phyloP scores from a whole-genome alignment of 2,329 filamentous ascomycete species.

The Trichoderma brevicompactum region DNA sequence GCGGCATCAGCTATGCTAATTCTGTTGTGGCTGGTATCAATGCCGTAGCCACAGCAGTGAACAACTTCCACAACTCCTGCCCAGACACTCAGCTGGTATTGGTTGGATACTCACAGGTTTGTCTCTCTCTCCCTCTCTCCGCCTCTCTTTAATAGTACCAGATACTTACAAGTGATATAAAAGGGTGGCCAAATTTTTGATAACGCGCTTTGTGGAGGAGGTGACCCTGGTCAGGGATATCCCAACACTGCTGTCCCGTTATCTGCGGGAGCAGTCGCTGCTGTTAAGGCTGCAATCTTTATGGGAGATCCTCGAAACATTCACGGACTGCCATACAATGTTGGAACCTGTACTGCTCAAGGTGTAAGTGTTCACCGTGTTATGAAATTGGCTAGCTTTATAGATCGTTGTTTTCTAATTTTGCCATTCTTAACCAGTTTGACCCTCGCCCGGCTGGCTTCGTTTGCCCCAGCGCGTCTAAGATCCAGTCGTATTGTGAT shows the following conservation, averaged over 20 bases:
- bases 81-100: slow-evolving; percentile 62
- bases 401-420: not conserved
- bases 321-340: slow-evolving; percentile 59
- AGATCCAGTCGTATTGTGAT: slow-evolving; percentile 69
- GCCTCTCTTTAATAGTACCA: not conserved
- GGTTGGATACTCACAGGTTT: slow-evolving; percentile 66
- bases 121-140: no score
- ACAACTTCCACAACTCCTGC: slow-evolving; percentile 59
- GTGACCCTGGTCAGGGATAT: slow-evolving; percentile 52
- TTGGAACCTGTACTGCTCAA: slow-evolving; percentile 47
- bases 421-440: slow-evolving; percentile 50
- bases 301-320: slow-evolving; percentile 66
- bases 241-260: slow-evolving; percentile 50
- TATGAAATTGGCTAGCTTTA: no score
- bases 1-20: slow-evolving; percentile 62
- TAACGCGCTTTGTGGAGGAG: slow-evolving; percentile 65
- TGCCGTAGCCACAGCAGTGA: slow-evolving; percentile 49
- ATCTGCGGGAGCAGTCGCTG: slow-evolving; percentile 52
- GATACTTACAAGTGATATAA: not conserved
- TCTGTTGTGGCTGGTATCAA: slow-evolving; percentile 42
- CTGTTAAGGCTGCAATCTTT: slow-evolving; percentile 67
- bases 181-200: slow-evolving; percentile 67
- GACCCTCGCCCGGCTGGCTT: slow-evolving; percentile 62
- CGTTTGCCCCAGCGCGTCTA: slow-evolving; percentile 55
- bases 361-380: slow-evolving; percentile 53